A percentile compares a stretch with the other conserved stretches of the same genome.
These are phyloP conservation scores for Pistacia integerrima DNA, from an alignment of 345 rosid genomes.

Conservation along the genomic window DNA sequence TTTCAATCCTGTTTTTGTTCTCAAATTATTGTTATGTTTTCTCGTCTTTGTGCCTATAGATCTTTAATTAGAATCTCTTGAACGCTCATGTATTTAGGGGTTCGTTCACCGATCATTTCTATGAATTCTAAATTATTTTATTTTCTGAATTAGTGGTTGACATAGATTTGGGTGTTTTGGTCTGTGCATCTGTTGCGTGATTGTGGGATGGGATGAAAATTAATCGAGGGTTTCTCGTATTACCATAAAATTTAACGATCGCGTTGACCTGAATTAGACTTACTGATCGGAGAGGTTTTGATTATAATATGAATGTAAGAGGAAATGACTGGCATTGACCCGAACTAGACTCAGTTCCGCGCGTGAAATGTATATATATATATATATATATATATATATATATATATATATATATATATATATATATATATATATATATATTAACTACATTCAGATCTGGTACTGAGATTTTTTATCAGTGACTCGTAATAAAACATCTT, in stretches of 20 bases:
- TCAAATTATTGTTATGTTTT: background rate
- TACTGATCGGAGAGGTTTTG: background rate
- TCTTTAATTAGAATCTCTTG: background rate
- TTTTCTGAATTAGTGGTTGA: background rate
- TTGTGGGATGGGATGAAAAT: background rate
- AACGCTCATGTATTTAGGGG: background rate
- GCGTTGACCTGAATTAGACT: slow-evolving; percentile 2
- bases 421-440: background rate
- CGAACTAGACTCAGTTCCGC: too few relatives aligned
- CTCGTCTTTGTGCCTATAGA: background rate
- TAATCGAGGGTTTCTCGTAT: background rate
- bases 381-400: background rate
- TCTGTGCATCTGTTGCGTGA: background rate
- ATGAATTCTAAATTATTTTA: background rate
- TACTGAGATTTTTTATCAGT: background rate
- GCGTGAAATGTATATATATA: background rate
- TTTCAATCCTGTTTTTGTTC: background rate
- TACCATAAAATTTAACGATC: background rate
- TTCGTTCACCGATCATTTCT: background rate
- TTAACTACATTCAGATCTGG: background rate
- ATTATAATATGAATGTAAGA: background rate
- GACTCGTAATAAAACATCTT: background rate
- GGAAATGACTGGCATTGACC: background rate
- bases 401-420: background rate
- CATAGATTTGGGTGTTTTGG: background rate